phyloP scores from a whole-genome alignment of 192 early-diverging fungal genomes.

The Helicostylum pulchrum region DNA sequence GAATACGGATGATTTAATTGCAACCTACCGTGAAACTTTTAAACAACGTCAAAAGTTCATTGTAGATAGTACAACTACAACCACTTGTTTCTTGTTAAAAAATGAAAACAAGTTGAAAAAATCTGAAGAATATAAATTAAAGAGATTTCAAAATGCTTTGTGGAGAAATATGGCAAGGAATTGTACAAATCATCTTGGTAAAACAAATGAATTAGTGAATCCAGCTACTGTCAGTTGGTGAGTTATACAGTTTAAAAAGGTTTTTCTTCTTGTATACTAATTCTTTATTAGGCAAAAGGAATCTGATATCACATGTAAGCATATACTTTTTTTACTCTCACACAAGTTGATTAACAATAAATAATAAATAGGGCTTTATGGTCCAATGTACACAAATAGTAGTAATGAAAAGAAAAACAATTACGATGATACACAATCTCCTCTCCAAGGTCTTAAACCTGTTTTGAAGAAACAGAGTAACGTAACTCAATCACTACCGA shows the following conservation, averaged over 20 bases:
- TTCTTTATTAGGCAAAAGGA: constrained; percentile 37
- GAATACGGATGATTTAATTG: constrained; percentile 18
- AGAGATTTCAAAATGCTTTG: constrained; percentile 38
- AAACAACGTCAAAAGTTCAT: constrained; percentile 12
- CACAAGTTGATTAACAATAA: neutral
- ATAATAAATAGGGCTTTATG: constrained; percentile 22
- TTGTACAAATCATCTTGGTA: constrained; percentile 18
- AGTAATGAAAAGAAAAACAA: neutral
- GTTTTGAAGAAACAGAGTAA: constrained; percentile 17
- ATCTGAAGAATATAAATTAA: constrained; percentile 23
- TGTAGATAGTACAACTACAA: neutral
- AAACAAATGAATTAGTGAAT: constrained; percentile 11
- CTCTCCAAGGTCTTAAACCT: constrained; percentile 11
- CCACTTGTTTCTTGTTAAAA: neutral
- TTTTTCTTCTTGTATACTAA: neutral
- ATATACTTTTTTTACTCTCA: neutral
- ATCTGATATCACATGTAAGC: constrained; percentile 39
- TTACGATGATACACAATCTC: neutral
- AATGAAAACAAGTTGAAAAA: constrained; percentile 2
- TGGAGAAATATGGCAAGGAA: constrained; percentile 36
- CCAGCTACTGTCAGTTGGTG: constrained; percentile 39
- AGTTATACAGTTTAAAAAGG: too few relatives aligned
- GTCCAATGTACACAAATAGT: constrained; percentile 15
- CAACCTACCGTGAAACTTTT: constrained; percentile 17
- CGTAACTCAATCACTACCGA: constrained; percentile 13